phyloP scores from a whole-genome alignment of 1,139 yeast species.

The Pichia inconspicua region DNA sequence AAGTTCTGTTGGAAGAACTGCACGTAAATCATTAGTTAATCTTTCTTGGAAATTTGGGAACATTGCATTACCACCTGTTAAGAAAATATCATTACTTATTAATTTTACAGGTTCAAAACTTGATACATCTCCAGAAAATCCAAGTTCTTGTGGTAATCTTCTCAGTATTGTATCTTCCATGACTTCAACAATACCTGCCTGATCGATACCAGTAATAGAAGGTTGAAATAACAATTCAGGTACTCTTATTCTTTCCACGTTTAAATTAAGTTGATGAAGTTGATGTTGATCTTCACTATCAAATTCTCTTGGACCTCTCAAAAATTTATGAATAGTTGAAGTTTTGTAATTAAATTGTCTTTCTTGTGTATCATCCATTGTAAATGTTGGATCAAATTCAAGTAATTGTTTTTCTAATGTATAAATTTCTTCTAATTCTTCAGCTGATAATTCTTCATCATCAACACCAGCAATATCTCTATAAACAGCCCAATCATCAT shows the following conservation, averaged over 20 bases:
- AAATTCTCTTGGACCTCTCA: slow-evolving; percentile 80
- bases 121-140: slow-evolving; percentile 41
- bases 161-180: slow-evolving; percentile 59
- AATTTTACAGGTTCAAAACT: slow-evolving; percentile 28
- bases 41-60: slow-evolving; percentile 63
- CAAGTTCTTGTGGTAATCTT: slow-evolving; percentile 47
- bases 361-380: slow-evolving; percentile 77
- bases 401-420: slow-evolving; percentile 67
- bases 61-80: slow-evolving; percentile 80
- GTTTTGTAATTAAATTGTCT: slow-evolving; percentile 82
- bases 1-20: slow-evolving; percentile 63
- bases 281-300: slow-evolving; percentile 58
- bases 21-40: slow-evolving; percentile 54
- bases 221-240: slow-evolving; percentile 94
- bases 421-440: slow-evolving; percentile 52
- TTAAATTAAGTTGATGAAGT: slow-evolving; percentile 83
- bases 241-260: slow-evolving; percentile 82
- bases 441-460: slow-evolving; percentile 70
- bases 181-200: slow-evolving; percentile 81
- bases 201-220: slow-evolving; percentile 90
- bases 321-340: slow-evolving; percentile 69
- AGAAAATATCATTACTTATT: slow-evolving; percentile 55
- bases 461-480: slow-evolving; percentile 72
- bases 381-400: slow-evolving; percentile 76
- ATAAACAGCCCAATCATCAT: slow-evolving; percentile 92